phyloP scores from a whole-genome alignment of 768 basidiomycete genomes.

The Rhizopogon rudus region DNA sequence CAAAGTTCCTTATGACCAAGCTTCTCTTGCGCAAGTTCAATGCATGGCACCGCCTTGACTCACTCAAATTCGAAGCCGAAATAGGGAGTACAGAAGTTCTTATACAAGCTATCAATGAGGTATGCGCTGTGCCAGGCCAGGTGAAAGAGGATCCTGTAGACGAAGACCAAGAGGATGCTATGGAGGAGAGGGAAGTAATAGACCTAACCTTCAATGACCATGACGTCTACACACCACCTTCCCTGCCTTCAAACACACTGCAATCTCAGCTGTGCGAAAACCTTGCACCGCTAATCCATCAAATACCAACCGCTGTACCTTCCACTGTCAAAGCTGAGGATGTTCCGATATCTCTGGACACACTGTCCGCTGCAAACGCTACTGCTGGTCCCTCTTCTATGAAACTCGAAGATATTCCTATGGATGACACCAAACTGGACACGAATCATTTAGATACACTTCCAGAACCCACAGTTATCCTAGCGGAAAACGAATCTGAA shows the following conservation, averaged over 20 bases:
- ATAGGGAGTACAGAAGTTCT: constrained; percentile 35
- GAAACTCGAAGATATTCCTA: constrained; percentile 2
- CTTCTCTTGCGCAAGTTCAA: constrained; percentile 56
- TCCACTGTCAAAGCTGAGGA: constrained; percentile 2
- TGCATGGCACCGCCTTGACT: constrained; percentile 46
- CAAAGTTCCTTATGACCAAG: constrained; percentile 59
- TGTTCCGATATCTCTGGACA: background rate
- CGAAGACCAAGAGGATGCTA: constrained; percentile 10
- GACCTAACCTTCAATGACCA: constrained; percentile 33
- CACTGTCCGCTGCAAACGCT: background rate
- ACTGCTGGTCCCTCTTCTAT: constrained; percentile 3
- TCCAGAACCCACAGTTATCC: constrained; percentile 16
- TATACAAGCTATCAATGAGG: constrained; percentile 36
- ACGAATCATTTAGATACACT: background rate
- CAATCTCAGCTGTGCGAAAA: background rate
- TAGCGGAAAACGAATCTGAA: constrained; percentile 36
- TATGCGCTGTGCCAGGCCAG: constrained; percentile 26
- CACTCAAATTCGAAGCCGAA: constrained; percentile 38
- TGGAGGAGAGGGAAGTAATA: constrained; percentile 26
- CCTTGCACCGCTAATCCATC: too few relatives aligned
- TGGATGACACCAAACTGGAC: background rate
- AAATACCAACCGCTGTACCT: background rate
- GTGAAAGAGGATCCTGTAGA: constrained; percentile 3
- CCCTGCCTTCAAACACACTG: background rate
- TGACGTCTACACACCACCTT: background rate